A percentile compares a stretch with the other conserved stretches of the same genome.
phyloP scores from a whole-genome alignment of 441 rosid genomes.

The Gossypium schwendimanii region DNA sequence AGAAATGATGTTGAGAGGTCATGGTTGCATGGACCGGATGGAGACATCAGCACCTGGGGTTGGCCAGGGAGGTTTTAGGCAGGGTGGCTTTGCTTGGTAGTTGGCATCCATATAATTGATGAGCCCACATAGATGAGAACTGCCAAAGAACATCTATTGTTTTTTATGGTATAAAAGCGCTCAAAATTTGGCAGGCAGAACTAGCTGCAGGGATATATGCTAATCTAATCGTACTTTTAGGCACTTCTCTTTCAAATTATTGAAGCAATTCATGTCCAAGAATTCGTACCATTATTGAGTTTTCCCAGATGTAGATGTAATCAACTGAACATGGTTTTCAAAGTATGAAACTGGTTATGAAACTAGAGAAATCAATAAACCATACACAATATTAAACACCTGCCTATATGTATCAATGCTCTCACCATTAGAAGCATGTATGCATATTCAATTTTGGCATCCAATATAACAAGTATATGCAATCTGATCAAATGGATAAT shows the following conservation, averaged over 20 bases:
- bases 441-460: background rate
- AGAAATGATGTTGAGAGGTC: background rate
- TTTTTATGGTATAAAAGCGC: background rate
- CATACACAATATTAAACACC: background rate
- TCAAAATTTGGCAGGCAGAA: background rate
- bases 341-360: background rate
- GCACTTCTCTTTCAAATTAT: constrained; percentile 1
- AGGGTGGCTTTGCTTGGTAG: background rate
- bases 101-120: constrained; percentile 1
- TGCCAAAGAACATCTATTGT: background rate
- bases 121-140: constrained; percentile 3
- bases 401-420: background rate
- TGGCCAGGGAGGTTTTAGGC: background rate
- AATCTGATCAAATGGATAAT: background rate
- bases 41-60: background rate
- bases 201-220: constrained; percentile 4
- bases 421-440: background rate
- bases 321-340: background rate
- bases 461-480: background rate
- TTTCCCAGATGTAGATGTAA: background rate
- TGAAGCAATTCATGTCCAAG: background rate
- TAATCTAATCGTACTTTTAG: constrained; percentile 7
- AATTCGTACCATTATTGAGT: background rate
- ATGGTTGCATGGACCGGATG: background rate
- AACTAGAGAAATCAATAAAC: background rate